Percentiles rank a stretch among this genome's conserved stretches.
Conservation (phyloP, 202 grass and related monocot genomes). For the Alloteropsis angusta region DNA sequence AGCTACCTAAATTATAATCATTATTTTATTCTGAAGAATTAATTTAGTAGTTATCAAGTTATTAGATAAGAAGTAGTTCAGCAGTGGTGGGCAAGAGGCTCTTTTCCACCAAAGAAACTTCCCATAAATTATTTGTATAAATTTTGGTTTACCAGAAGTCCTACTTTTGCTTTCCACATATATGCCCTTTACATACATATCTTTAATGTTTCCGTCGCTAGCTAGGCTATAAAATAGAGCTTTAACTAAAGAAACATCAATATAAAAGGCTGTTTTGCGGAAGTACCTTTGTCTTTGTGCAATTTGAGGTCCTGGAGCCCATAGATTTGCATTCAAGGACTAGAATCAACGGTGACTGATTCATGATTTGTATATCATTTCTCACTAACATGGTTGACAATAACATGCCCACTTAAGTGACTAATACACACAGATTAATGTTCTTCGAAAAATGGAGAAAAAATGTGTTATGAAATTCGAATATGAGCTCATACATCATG, state of each 20-base stretch:
- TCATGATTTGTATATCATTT: background rate
- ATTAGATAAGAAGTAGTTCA: slow-evolving; percentile 29
- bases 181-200: slow-evolving; percentile 21
- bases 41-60: background rate
- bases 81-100: slow-evolving; percentile 45
- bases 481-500: too few relatives aligned
- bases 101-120: slow-evolving; percentile 35
- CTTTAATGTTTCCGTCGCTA: slow-evolving; percentile 12
- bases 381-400: background rate
- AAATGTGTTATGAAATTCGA: background rate
- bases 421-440: background rate
- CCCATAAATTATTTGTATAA: slow-evolving; percentile 3
- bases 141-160: slow-evolving; percentile 36
- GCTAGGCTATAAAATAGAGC: slow-evolving; percentile 15
- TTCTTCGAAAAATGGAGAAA: background rate
- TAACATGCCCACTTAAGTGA: background rate
- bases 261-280: slow-evolving; percentile 18
- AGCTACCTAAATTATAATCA: background rate
- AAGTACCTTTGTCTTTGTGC: background rate
- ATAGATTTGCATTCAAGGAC: background rate
- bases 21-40: background rate
- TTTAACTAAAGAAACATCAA: slow-evolving; percentile 11
- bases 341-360: background rate
- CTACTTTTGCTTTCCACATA: slow-evolving; percentile 58
- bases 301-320: background rate